A percentile compares a stretch with the other conserved stretches of the same genome.
These are phyloP conservation scores for Sporothrix brasiliensis DNA, from an alignment of 2,329 filamentous ascomycete species.

Conservation along the genomic window DNA sequence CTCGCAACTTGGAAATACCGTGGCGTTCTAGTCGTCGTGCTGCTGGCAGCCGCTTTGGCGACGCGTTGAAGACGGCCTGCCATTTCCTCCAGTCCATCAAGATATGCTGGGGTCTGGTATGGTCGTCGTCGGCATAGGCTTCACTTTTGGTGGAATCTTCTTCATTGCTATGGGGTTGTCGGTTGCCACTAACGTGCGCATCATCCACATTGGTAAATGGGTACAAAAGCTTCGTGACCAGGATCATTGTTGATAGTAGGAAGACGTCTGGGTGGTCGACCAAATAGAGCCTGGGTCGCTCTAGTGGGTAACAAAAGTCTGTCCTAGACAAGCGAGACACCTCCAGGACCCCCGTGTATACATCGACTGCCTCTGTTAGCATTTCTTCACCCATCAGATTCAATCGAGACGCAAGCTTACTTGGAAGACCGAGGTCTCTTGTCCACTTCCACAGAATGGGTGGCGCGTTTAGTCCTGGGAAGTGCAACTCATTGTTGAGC, in stretches of 20 bases:
- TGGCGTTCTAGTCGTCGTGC: constrained; percentile 34
- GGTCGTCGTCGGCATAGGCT: constrained; percentile 41
- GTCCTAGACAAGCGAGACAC: constrained; percentile 57
- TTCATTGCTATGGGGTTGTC: background rate
- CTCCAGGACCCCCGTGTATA: constrained; percentile 61
- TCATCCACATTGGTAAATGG: constrained; percentile 56
- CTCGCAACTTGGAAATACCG: constrained; percentile 39
- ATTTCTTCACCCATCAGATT: constrained; percentile 31
- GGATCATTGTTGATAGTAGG: constrained; percentile 69
- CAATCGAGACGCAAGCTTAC: constrained; percentile 49
- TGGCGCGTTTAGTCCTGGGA: constrained; percentile 73
- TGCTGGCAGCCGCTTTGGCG: constrained; percentile 32
- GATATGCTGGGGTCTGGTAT: constrained; percentile 59
- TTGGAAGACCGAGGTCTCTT: constrained; percentile 72
- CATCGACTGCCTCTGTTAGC: constrained; percentile 57
- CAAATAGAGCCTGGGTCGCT: constrained; percentile 50
- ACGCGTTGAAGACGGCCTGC: constrained; percentile 54
- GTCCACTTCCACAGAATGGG: constrained; percentile 71
- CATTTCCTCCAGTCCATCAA: constrained; percentile 74
- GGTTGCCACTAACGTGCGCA: constrained; percentile 42
- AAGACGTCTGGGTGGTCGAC: constrained; percentile 74
- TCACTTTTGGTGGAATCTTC: constrained; percentile 41
- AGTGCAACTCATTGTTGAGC: constrained; percentile 67
- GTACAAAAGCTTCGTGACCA: constrained; percentile 77
- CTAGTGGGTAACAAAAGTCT: constrained; percentile 60